Evolutionary conservation across 2,329 filamentous ascomycete genomes (phyloP).

Genomic region (Reticulascus tulasneorum): DNA sequence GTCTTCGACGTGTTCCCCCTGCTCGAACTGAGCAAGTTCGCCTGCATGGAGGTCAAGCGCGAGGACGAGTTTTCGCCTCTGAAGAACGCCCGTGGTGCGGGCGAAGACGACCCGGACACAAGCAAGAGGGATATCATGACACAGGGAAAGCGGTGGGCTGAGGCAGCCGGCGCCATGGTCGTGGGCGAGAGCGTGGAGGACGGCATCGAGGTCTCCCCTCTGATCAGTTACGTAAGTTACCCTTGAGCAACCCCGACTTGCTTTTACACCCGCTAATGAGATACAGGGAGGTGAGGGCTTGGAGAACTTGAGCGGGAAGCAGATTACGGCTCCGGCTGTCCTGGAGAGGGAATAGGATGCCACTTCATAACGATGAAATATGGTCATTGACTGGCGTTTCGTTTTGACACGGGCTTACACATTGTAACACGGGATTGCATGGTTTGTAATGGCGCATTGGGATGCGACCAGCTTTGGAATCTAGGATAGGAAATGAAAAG

Average conservation of each 20-base stretch:
- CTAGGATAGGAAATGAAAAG: too few species aligned
- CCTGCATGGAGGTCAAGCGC: conserved; percentile 90
- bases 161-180: conserved; percentile 73
- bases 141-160: conserved; percentile 83
- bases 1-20: conserved; percentile 98
- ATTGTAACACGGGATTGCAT: too few species aligned
- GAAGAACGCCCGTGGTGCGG: conserved; percentile 83
- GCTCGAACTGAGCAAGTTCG: conserved; percentile 81
- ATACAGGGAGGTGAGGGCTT: conserved; percentile 59
- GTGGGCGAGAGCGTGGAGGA: conserved; percentile 56
- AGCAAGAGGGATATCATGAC: conserved; percentile 85
- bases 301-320: conserved; percentile 49
- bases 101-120: conserved; percentile 91
- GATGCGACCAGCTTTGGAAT: too few species aligned
- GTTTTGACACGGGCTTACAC: too few species aligned
- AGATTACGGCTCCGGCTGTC: conserved; percentile 48
- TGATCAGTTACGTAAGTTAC: conserved; percentile 88
- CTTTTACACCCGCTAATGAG: conserved; percentile 13
- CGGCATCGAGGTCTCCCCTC: conserved; percentile 85
- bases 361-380: too few species aligned
- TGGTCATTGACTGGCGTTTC: too few species aligned
- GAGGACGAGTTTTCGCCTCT: conserved; percentile 98
- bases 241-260: conserved; percentile 1
- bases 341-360: conserved; percentile 40
- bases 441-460: too few species aligned